A percentile compares a stretch with the other conserved stretches of the same genome.
phyloP scores from a whole-genome alignment of 2,329 filamentous ascomycete species.

The Cryphonectria carpinicola region DNA sequence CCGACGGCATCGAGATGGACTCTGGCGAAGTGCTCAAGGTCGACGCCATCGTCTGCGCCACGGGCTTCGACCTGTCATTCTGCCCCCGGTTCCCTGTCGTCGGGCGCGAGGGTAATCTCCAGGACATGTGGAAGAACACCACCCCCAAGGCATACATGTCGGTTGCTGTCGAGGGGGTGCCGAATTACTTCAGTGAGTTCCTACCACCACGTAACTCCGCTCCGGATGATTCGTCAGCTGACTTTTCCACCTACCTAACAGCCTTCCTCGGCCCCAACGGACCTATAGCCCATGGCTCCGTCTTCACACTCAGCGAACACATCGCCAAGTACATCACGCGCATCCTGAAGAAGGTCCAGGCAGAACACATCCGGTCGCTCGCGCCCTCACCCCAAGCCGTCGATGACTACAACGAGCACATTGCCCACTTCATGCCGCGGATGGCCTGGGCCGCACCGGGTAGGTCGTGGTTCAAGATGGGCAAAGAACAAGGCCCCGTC shows the following conservation, averaged over 20 bases:
- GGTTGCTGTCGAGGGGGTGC: slow-evolving; percentile 53
- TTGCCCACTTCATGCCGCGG: slow-evolving; percentile 55
- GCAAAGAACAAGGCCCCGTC: slow-evolving; percentile 47
- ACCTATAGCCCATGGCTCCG: slow-evolving; percentile 54
- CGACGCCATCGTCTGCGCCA: slow-evolving; percentile 62
- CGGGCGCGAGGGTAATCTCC: slow-evolving; percentile 54
- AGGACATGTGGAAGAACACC: slow-evolving; percentile 49
- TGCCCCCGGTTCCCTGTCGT: slow-evolving; percentile 55
- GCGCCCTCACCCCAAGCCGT: slow-evolving; percentile 50
- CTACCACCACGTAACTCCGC: background rate
- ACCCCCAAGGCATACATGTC: slow-evolving; percentile 58
- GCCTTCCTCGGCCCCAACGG: slow-evolving; percentile 57
- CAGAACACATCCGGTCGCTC: slow-evolving; percentile 52
- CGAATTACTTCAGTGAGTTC: slow-evolving; percentile 59
- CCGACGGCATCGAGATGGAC: slow-evolving; percentile 52
- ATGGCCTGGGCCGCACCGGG: slow-evolving; percentile 52
- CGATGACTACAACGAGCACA: slow-evolving; percentile 55
- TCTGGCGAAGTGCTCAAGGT: slow-evolving; percentile 54
- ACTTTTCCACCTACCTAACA: slow-evolving; percentile 31
- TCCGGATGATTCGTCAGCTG: background rate
- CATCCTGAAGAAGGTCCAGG: slow-evolving; percentile 54
- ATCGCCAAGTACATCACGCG: slow-evolving; percentile 56
- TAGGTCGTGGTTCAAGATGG: slow-evolving; percentile 57
- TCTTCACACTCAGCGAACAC: slow-evolving; percentile 56
- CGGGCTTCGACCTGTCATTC: slow-evolving; percentile 60